Conservation (phyloP, 768 basidiomycete genomes). For the Lentinula aciculospora region DNA sequence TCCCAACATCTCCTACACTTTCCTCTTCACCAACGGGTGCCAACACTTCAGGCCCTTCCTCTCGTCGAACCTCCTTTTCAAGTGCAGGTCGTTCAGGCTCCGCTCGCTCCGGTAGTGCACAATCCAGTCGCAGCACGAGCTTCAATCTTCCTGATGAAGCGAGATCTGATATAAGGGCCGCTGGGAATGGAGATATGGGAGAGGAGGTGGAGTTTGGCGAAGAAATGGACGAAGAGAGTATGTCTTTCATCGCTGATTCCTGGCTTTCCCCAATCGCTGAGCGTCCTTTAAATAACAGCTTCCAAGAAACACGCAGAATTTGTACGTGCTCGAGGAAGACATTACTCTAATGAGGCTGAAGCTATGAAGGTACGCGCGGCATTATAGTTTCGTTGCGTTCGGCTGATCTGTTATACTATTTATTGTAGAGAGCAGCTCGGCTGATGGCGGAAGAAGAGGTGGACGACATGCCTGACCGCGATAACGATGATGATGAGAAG, state of each 20-base stretch:
- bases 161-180: constrained; percentile 49
- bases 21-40: constrained; percentile 55
- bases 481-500: constrained; percentile 16
- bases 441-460: constrained; percentile 64
- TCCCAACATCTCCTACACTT: constrained; percentile 32
- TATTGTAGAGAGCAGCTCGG: constrained; percentile 51
- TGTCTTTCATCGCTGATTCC: constrained; percentile 18
- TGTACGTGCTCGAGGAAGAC: constrained; percentile 71
- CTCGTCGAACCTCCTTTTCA: constrained; percentile 70
- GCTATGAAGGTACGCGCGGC: constrained; percentile 72
- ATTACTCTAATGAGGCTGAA: constrained; percentile 89
- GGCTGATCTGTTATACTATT: constrained; percentile 4
- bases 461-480: constrained; percentile 19
- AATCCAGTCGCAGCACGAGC: constrained; percentile 76
- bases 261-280: not conserved
- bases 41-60: constrained; percentile 61
- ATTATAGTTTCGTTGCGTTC: not conserved
- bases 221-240: constrained; percentile 88
- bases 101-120: constrained; percentile 53
- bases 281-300: constrained; percentile 34
- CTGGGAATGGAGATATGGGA: constrained; percentile 42
- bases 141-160: constrained; percentile 76
- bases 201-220: constrained; percentile 73
- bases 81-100: constrained; percentile 53
- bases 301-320: constrained; percentile 81